Evolutionary conservation across 148 eudicot species (phyloP), one percentile per base, ranked within the genome.

Genomic region (Spergularia marina): DNA sequence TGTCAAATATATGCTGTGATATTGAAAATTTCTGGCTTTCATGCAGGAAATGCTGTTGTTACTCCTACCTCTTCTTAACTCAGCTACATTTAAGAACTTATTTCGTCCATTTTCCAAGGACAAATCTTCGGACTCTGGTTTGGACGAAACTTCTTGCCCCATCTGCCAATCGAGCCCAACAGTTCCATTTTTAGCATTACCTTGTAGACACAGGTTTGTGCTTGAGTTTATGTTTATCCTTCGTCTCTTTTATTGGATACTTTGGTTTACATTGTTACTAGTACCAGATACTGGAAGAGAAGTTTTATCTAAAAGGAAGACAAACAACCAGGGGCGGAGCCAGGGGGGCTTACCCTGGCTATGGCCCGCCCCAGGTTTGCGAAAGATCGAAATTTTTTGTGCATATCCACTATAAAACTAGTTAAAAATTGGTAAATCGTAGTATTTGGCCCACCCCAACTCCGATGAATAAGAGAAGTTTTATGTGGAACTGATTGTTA

Each of bases 11-110:
- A 9, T 30, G 6, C 30, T 75, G 60, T 71, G 51, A 65, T 51
- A 16, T 63, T 51, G 70, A 66, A 34, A 58, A 53, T 13, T 78
- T 40, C 34, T 70, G 18, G 20, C 64, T 65, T 18, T 63, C 74
- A 59, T 82, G 88, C 96, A 94, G 98, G 98, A 95, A 85, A 89
- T 92, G 98, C 82, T 95, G 79, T 69, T 92, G 80, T 81, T 95
- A 85, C 97, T 95, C 73, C 94, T 95, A 82, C 97, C 98, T 64
- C 98, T 92, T 88, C 89, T 95, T 63, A 95, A 92, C 77, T 95
- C 98, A 30, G 77, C 98, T 72, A 90, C 94, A 67, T 77, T 95
- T 8, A 90, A 84, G 80, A 90, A 70, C 78, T 81, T 92, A 65
- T 85, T 95, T 76, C 89, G 86, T 55, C 98, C 97, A 67, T 92